A percentile compares a stretch with the other conserved stretches of the same genome.
phyloP scores from a whole-genome alignment of 1,284 basidiomycete genomes.

The Cutaneotrichosporon curvatum region DNA sequence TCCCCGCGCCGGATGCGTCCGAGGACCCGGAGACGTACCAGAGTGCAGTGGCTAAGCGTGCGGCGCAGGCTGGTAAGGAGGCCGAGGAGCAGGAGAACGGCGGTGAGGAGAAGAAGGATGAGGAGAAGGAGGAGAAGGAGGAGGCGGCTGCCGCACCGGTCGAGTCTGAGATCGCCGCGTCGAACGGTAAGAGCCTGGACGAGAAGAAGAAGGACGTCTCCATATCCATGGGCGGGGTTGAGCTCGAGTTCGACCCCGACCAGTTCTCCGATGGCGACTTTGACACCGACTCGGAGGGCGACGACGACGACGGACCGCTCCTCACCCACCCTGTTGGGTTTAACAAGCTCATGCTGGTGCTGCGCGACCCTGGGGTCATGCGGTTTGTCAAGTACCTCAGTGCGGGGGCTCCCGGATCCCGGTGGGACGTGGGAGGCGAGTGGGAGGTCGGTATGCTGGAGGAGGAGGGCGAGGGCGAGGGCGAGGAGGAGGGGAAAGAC shows the following conservation, averaged over 20 bases:
- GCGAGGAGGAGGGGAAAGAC: too few species aligned
- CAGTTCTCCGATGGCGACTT: slow-evolving; percentile 46
- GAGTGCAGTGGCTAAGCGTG: slow-evolving; percentile 49
- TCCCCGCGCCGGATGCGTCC: slow-evolving; percentile 85
- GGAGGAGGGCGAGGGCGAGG: slow-evolving; percentile 22
- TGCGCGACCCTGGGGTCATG: slow-evolving; percentile 90
- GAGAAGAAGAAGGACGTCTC: slow-evolving; percentile 11
- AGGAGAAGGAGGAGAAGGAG: neutral
- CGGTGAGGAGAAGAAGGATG: slow-evolving; percentile 9
- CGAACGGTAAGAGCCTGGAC: too few species aligned
- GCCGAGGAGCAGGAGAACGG: slow-evolving; percentile 34
- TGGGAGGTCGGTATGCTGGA: slow-evolving; percentile 62
- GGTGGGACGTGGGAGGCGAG: slow-evolving; percentile 85
- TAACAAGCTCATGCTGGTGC: slow-evolving; percentile 80
- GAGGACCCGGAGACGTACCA: slow-evolving; percentile 93
- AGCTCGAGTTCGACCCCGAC: slow-evolving; percentile 46
- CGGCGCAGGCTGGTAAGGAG: slow-evolving; percentile 9
- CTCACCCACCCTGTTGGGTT: slow-evolving; percentile 84
- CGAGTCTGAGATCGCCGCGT: too few species aligned
- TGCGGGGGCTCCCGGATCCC: slow-evolving; percentile 71
- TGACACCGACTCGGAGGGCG: slow-evolving; percentile 51
- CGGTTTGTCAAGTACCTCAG: slow-evolving; percentile 90
- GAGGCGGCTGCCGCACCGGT: slow-evolving; percentile 16
- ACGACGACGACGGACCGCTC: slow-evolving; percentile 70
- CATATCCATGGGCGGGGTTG: slow-evolving; percentile 36